phyloP scores from a whole-genome alignment of 805 yeast species.

The Pichia scutulata region DNA sequence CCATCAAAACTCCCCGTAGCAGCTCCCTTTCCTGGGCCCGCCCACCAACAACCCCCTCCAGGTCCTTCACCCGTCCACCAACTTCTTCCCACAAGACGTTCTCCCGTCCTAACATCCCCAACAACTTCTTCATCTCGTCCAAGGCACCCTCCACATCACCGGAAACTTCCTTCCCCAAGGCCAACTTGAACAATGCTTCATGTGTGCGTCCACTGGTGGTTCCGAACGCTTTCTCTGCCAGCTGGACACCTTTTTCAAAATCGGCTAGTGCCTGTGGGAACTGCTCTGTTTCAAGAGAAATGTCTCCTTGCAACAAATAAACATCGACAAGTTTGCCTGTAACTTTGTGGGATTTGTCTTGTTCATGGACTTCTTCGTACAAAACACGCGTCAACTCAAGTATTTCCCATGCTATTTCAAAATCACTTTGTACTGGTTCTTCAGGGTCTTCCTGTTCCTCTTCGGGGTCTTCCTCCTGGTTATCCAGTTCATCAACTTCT shows the following conservation, averaged over 20 bases:
- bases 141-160: conserved; percentile 45
- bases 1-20: not conserved
- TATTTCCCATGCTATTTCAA: conserved; percentile 85
- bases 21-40: not conserved
- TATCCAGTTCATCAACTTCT: conserved; percentile 22
- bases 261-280: conserved; percentile 73
- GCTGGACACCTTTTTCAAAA: conserved; percentile 47
- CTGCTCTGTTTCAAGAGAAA: conserved; percentile 83
- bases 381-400: conserved; percentile 68
- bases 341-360: not conserved
- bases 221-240: conserved; percentile 46
- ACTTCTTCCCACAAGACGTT: conserved; percentile 17
- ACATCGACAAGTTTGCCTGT: conserved; percentile 47
- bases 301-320: conserved; percentile 79
- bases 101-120: conserved; percentile 28
- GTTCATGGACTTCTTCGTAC: conserved; percentile 12
- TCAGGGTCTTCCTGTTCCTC: conserved; percentile 21
- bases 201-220: conserved; percentile 51
- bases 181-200: conserved; percentile 74
- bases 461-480: conserved; percentile 14
- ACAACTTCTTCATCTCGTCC: conserved; percentile 20
- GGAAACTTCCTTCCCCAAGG: conserved; percentile 69
- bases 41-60: not conserved
- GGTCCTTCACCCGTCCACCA: not conserved
- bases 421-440: conserved; percentile 48